These are phyloP conservation scores for Physocladia obscura DNA, from an alignment of 192 early-diverging fungal species.

Conservation along the genomic window DNA sequence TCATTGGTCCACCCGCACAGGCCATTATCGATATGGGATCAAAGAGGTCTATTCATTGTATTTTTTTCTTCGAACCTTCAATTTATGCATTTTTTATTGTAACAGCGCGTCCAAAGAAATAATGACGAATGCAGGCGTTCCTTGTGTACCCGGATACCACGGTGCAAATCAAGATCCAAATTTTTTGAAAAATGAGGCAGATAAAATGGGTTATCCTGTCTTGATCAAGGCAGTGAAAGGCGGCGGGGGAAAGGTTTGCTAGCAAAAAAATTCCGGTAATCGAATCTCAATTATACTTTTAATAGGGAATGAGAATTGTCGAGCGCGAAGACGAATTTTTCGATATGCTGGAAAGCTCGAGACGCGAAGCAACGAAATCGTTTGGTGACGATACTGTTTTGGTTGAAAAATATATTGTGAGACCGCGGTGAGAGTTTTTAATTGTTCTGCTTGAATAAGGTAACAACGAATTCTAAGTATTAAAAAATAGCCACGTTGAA, in stretches of 20 bases:
- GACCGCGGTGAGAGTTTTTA: constrained; percentile 56
- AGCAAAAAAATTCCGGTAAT: not conserved
- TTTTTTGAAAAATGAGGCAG: constrained; percentile 72
- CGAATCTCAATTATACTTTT: not conserved
- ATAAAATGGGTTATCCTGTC: constrained; percentile 89
- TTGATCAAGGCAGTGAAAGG: constrained; percentile 97
- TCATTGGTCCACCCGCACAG: constrained; percentile 87
- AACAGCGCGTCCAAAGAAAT: constrained; percentile 84
- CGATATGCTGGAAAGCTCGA: constrained; percentile 79
- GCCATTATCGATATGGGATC: constrained; percentile 92
- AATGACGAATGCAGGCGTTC: constrained; percentile 84
- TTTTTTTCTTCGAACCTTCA: constrained; percentile 1
- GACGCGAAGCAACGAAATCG: constrained; percentile 83
- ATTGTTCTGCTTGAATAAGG: not conserved
- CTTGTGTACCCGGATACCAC: constrained; percentile 92
- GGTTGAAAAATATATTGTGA: constrained; percentile 87
- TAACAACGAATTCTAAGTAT: not conserved
- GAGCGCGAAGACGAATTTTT: constrained; percentile 68
- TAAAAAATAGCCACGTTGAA: constrained; percentile 72
- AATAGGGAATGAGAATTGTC: constrained; percentile 93
- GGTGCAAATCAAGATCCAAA: constrained; percentile 78
- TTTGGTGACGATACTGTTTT: constrained; percentile 89
- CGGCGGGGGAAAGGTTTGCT: constrained; percentile 83
- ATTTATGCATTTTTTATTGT: not conserved
- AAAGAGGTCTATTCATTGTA: constrained; percentile 58